These are phyloP conservation scores for Fusarium sp. DNA, from an alignment of 2,329 filamentous ascomycete genomes.

Conservation along the genomic window DNA sequence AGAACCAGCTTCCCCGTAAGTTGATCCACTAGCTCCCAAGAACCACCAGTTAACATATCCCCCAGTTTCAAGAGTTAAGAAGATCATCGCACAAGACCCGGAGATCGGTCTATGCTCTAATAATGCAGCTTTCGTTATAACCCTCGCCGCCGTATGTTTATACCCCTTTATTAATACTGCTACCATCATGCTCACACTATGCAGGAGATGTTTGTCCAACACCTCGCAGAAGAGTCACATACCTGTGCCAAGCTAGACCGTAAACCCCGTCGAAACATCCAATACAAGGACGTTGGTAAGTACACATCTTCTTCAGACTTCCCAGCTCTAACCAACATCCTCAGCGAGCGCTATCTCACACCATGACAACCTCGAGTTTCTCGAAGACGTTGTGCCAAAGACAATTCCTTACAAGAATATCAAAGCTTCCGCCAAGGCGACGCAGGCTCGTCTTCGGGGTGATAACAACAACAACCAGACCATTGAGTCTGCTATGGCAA, in stretches of 20 bases:
- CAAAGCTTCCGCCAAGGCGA: constrained; percentile 72
- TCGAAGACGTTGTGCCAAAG: constrained; percentile 89
- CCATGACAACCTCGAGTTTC: constrained; percentile 94
- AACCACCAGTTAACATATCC: constrained; percentile 6
- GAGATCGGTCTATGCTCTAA: constrained; percentile 90
- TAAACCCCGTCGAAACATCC: constrained; percentile 92
- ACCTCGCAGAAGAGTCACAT: constrained; percentile 86
- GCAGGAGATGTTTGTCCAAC: constrained; percentile 94
- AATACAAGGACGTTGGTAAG: constrained; percentile 92
- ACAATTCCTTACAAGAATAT: constrained; percentile 84
- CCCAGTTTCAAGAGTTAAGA: constrained; percentile 92
- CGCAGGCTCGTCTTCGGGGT: constrained; percentile 59
- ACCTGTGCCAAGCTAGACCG: constrained; percentile 91
- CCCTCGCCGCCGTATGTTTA: constrained; percentile 81
- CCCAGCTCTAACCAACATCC: constrained; percentile 14
- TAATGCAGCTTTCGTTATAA: constrained; percentile 94
- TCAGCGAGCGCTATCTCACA: constrained; percentile 86
- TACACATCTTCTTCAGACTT: constrained; percentile 1
- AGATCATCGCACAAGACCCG: constrained; percentile 90
- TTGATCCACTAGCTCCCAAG: constrained; percentile 40
- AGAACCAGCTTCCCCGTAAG: constrained; percentile 87
- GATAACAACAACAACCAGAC: constrained; percentile 56
- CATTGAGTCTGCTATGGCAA: constrained; percentile 39
- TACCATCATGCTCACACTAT: constrained; percentile 8
- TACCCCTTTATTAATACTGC: not conserved